Evolutionary conservation across 202 grass and related monocot species (phyloP).

Genomic region (Zizania palustris): DNA sequence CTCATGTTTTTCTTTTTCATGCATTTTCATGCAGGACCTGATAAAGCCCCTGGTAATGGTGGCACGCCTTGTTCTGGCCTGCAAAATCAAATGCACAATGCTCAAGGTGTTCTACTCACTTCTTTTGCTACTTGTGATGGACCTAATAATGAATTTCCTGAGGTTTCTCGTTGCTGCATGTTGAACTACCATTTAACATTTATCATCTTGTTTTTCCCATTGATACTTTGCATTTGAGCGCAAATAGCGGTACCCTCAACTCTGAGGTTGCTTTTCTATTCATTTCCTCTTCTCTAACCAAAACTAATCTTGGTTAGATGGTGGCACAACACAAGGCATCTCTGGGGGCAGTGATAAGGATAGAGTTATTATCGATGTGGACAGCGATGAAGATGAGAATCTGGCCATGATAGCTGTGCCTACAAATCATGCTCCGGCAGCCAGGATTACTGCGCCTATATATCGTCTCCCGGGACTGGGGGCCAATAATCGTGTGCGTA

Average conservation of each 20-base stretch:
- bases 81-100: constrained; percentile 15
- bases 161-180: constrained; percentile 36
- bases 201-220: constrained; percentile 3
- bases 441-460: background rate
- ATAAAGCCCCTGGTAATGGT: constrained; percentile 30
- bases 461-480: background rate
- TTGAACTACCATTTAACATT: constrained; percentile 26
- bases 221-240: constrained; percentile 1
- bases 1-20: constrained; percentile 31
- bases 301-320: constrained; percentile 38
- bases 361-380: constrained; percentile 33
- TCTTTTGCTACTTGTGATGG: constrained; percentile 24
- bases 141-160: constrained; percentile 9
- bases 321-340: constrained; percentile 16
- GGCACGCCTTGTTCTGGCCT: constrained; percentile 32
- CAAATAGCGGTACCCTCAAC: constrained; percentile 17
- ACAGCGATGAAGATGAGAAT: constrained; percentile 38
- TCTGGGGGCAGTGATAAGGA: constrained; percentile 30
- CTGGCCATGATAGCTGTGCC: background rate
- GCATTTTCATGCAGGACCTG: constrained; percentile 30
- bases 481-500: too few species aligned
- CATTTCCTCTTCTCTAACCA: constrained; percentile 14
- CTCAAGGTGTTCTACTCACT: constrained; percentile 42
- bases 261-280: constrained; percentile 28
- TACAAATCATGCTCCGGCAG: background rate